Percentiles rank a stretch among this genome's conserved stretches.
These are phyloP conservation scores for Dryas octopetala DNA, from an alignment of 306 rosid species.

Conservation along the genomic window DNA sequence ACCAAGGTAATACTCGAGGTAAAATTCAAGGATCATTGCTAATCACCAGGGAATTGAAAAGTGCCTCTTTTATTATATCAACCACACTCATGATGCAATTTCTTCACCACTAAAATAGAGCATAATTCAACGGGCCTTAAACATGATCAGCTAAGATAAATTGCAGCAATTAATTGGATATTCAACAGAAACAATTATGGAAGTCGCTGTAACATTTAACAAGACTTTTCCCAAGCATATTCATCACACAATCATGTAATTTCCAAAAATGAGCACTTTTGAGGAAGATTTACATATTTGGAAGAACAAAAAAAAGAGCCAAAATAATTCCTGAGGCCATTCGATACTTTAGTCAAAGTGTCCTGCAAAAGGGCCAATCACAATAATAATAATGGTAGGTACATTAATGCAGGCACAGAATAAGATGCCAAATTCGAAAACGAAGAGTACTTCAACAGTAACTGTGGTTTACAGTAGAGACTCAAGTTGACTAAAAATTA, in stretches of 20 bases:
- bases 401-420: neutral
- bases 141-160: constrained; percentile 8
- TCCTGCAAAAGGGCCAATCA: constrained; percentile 53
- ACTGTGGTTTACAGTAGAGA: constrained; percentile 43
- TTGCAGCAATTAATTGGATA: constrained; percentile 3
- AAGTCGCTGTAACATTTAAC: constrained; percentile 19
- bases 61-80: constrained; percentile 10
- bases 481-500: constrained; percentile 30
- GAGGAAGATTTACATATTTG: constrained; percentile 27
- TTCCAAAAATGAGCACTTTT: constrained; percentile 28
- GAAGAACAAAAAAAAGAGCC: constrained; percentile 24
- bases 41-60: neutral
- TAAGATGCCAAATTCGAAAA: neutral
- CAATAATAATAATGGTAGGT: neutral
- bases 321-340: constrained; percentile 24
- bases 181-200: neutral
- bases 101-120: constrained; percentile 1
- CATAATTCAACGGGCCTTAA: neutral
- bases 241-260: constrained; percentile 29
- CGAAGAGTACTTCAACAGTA: constrained; percentile 29
- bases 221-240: constrained; percentile 26
- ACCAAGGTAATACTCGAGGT: no score
- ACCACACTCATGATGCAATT: constrained; percentile 15
- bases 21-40: no score
- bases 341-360: constrained; percentile 27